phyloP scores from a whole-genome alignment of 495 filamentous ascomycete species.

The Penicillium soppii region DNA sequence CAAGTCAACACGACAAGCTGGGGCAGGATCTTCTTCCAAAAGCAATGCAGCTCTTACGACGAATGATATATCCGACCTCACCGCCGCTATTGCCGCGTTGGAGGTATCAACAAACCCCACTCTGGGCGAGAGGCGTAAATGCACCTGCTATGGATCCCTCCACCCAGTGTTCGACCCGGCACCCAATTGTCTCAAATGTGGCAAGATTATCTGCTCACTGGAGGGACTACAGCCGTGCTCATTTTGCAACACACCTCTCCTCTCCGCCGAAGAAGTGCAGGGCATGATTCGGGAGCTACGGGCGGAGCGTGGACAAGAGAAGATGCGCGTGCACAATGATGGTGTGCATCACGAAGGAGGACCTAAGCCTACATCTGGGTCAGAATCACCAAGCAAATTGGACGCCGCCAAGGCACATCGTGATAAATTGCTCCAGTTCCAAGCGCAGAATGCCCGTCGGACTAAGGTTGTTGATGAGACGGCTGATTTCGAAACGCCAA shows the following conservation, averaged over 20 bases:
- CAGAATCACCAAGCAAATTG: constrained; percentile 41
- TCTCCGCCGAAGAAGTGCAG: constrained; percentile 70
- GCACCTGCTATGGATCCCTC: constrained; percentile 79
- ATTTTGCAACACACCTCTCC: constrained; percentile 75
- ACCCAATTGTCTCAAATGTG: constrained; percentile 89
- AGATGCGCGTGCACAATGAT: constrained; percentile 76
- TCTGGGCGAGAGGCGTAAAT: constrained; percentile 59
- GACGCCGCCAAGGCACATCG: constrained; percentile 64
- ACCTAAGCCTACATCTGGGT: constrained; percentile 45
- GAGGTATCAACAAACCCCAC: constrained; percentile 88
- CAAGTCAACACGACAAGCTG: constrained; percentile 54
- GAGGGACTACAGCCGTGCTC: constrained; percentile 95
- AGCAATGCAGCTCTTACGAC: constrained; percentile 38
- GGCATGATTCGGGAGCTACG: constrained; percentile 83
- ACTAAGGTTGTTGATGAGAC: constrained; percentile 93
- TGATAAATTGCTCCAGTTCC: constrained; percentile 78
- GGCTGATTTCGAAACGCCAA: constrained; percentile 82
- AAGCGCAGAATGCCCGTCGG: constrained; percentile 82
- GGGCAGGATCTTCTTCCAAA: constrained; percentile 33
- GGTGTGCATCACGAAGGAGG: constrained; percentile 55
- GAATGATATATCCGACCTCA: constrained; percentile 76
- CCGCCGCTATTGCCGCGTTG: constrained; percentile 85
- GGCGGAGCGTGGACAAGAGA: constrained; percentile 82
- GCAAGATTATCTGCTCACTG: constrained; percentile 95
- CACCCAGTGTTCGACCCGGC: constrained; percentile 84